Evolutionary conservation across 345 rosid species (phyloP).

Genomic region (Hypericum androsaemum): DNA sequence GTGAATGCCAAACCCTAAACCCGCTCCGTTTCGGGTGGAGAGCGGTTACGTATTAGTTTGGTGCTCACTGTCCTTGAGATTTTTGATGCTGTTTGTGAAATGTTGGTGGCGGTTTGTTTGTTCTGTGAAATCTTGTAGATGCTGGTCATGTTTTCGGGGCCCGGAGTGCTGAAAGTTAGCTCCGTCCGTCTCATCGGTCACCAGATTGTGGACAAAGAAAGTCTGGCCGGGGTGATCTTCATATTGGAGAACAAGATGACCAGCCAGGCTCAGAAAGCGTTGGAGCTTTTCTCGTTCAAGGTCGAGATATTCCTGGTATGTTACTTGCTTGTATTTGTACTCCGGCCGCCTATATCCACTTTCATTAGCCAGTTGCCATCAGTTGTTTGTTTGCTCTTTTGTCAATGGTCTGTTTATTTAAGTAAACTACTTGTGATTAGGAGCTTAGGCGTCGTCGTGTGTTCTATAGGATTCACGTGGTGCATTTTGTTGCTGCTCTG

Average conservation of each 20-base stretch:
- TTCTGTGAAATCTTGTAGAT: constrained; percentile 35
- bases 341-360: background rate
- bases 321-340: background rate
- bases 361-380: background rate
- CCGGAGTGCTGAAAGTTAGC: constrained; percentile 55
- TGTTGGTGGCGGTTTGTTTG: no score
- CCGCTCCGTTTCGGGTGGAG: constrained; percentile 5
- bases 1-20: background rate
- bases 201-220: constrained; percentile 48
- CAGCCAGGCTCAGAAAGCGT: constrained; percentile 63
- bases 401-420: background rate
- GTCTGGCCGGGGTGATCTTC: constrained; percentile 52
- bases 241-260: constrained; percentile 66
- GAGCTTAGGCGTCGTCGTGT: no score
- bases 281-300: constrained; percentile 62
- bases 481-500: no score
- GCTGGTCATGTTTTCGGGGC: constrained; percentile 54
- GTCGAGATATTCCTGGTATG: constrained; percentile 84
- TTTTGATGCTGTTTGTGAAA: background rate
- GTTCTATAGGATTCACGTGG: no score
- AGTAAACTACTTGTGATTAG: no score
- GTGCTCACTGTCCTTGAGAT: no score
- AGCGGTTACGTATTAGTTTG: no score
- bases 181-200: constrained; percentile 45
- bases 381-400: background rate